These are phyloP conservation scores for Candida glucosophila DNA, from an alignment of 1,139 yeast genomes.

Conservation along the genomic window DNA sequence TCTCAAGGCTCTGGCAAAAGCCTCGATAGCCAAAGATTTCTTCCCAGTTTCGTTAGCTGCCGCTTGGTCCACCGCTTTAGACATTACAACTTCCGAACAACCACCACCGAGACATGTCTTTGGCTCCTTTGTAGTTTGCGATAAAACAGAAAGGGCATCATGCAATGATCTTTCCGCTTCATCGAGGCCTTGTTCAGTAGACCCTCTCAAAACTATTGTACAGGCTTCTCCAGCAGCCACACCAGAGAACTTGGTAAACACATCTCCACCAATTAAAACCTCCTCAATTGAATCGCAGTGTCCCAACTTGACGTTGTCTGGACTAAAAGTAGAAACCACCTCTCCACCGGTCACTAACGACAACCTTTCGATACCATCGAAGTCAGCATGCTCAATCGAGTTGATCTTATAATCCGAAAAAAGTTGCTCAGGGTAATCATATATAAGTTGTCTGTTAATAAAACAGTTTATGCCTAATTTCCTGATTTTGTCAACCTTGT, in stretches of 20 bases:
- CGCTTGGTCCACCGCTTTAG: slow-evolving; percentile 91
- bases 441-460: slow-evolving; percentile 91
- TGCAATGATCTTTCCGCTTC: slow-evolving; percentile 94
- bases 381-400: slow-evolving; percentile 96
- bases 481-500: slow-evolving; percentile 78
- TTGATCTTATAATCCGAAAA: slow-evolving; percentile 82
- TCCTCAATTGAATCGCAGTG: slow-evolving; percentile 88
- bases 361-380: slow-evolving; percentile 94
- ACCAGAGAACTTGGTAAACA: slow-evolving; percentile 82
- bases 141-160: slow-evolving; percentile 90
- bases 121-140: slow-evolving; percentile 94
- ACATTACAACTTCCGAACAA: slow-evolving; percentile 96
- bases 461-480: slow-evolving; percentile 81
- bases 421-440: slow-evolving; percentile 96
- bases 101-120: slow-evolving; percentile 97
- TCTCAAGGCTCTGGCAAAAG: slow-evolving; percentile 88
- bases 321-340: slow-evolving; percentile 90
- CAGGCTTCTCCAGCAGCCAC: slow-evolving; percentile 96
- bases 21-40: slow-evolving; percentile 88
- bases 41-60: slow-evolving; percentile 94
- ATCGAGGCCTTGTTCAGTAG: slow-evolving; percentile 90
- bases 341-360: slow-evolving; percentile 98
- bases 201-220: slow-evolving; percentile 92
- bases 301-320: slow-evolving; percentile 80
- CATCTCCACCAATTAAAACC: slow-evolving; percentile 84